phyloP scores from a whole-genome alignment of 768 basidiomycete species.

The Lentinula edodes region DNA sequence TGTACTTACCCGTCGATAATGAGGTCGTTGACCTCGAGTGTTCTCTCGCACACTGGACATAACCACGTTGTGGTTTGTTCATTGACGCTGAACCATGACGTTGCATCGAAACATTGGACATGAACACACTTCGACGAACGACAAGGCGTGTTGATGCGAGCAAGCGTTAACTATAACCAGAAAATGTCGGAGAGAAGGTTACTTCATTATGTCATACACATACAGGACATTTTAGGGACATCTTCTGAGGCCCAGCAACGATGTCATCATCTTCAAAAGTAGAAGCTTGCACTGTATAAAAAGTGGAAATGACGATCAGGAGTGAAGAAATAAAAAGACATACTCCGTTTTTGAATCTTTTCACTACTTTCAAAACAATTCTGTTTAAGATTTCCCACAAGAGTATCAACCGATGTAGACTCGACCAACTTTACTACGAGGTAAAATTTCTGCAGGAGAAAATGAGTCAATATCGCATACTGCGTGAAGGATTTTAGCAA shows the following conservation, averaged over 20 bases:
- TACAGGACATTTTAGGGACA: constrained; percentile 94
- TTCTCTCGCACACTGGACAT: constrained; percentile 89
- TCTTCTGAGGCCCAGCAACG: constrained; percentile 79
- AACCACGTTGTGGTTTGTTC: constrained; percentile 94
- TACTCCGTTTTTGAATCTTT: constrained; percentile 67
- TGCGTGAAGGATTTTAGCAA: constrained; percentile 10
- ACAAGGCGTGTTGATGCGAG: constrained; percentile 78
- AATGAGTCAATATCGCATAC: not conserved
- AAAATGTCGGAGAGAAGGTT: not conserved
- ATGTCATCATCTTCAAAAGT: constrained; percentile 85
- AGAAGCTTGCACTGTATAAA: constrained; percentile 47
- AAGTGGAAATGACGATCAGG: constrained; percentile 5
- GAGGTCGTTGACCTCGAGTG: constrained; percentile 72
- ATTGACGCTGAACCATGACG: constrained; percentile 92
- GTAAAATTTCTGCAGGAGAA: constrained; percentile 69
- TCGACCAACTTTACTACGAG: constrained; percentile 83
- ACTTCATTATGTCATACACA: constrained; percentile 21
- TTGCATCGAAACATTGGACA: constrained; percentile 92
- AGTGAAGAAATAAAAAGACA: not conserved
- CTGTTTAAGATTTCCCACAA: constrained; percentile 66
- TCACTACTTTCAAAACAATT: constrained; percentile 59
- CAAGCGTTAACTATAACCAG: constrained; percentile 61
- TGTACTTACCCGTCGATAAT: constrained; percentile 81
- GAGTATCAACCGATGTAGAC: constrained; percentile 57
- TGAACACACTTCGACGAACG: constrained; percentile 88